These are phyloP conservation scores for Arxiozyma telluris DNA, from an alignment of 1,139 yeast species.

Conservation along the genomic window DNA sequence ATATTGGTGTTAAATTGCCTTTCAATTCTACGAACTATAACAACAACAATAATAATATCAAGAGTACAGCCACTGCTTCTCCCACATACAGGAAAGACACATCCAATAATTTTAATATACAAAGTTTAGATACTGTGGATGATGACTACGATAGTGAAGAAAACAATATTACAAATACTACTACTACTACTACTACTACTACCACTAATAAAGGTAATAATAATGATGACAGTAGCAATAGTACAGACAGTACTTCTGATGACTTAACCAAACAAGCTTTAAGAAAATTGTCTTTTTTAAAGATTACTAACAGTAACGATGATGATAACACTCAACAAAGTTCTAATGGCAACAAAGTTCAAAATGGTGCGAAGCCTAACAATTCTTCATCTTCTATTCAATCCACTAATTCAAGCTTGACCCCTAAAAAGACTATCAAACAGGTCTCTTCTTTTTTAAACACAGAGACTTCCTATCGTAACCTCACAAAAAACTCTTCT, in stretches of 20 bases:
- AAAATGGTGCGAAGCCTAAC: too few relatives aligned
- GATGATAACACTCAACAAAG: neutral
- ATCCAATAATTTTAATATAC: neutral
- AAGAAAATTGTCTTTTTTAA: slow-evolving; percentile 29
- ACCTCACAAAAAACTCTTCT: neutral
- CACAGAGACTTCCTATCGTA: neutral
- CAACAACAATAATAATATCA: slow-evolving; percentile 8
- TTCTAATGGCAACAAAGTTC: neutral
- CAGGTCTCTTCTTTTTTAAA: slow-evolving; percentile 3
- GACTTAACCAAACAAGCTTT: slow-evolving; percentile 35
- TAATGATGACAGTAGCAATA: neutral
- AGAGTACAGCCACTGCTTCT: slow-evolving; percentile 2
- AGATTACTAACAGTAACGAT: slow-evolving; percentile 8
- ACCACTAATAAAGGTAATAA: neutral
- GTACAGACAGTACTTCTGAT: slow-evolving; percentile 1
- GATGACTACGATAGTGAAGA: slow-evolving; percentile 4
- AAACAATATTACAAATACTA: neutral
- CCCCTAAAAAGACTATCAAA: neutral
- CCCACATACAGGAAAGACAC: neutral
- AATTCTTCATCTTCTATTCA: too few relatives aligned
- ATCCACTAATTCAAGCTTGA: neutral
- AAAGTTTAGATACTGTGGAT: neutral
- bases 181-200: too few relatives aligned
- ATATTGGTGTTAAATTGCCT: slow-evolving; percentile 31
- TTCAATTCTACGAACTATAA: slow-evolving; percentile 10